Evolutionary conservation across 164 flowering plant species (phyloP).

Genomic region (Berberis thunbergii): DNA sequence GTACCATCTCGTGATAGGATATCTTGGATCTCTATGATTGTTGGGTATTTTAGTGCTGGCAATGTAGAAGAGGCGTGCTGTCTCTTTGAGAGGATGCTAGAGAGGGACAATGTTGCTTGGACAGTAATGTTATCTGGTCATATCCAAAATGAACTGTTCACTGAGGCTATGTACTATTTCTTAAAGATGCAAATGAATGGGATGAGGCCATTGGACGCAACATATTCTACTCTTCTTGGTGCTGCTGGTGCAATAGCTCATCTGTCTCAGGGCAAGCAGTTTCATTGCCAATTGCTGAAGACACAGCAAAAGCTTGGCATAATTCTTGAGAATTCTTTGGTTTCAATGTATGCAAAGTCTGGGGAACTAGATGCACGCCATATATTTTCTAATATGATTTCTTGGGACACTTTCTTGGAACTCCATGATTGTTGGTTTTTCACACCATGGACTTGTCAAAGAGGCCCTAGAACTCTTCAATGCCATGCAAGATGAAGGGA

Average conservation of each 20-base stretch:
- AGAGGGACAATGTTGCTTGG: constrained; percentile 50
- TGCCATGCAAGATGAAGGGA: constrained; percentile 26
- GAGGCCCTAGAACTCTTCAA: constrained; percentile 27
- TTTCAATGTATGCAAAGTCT: constrained; percentile 59
- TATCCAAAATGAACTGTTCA: constrained; percentile 41
- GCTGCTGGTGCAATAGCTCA: constrained; percentile 47
- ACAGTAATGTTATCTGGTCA: constrained; percentile 53
- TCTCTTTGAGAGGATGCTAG: constrained; percentile 42
- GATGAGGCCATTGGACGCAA: constrained; percentile 23
- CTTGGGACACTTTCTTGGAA: constrained; percentile 54
- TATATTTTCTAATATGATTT: constrained; percentile 28
- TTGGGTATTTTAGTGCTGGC: constrained; percentile 38
- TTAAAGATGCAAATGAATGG: constrained; percentile 29
- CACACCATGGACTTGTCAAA: constrained; percentile 32
- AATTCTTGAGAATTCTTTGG: constrained; percentile 36
- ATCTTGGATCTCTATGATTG: constrained; percentile 52
- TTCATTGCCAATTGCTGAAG: constrained; percentile 32
- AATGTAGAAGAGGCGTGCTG: constrained; percentile 32
- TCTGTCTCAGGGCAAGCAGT: constrained; percentile 40
- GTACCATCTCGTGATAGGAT: constrained; percentile 27
- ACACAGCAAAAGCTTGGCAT: constrained; percentile 19
- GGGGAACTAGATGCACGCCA: constrained; percentile 30
- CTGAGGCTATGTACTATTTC: constrained; percentile 29
- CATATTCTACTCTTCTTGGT: constrained; percentile 41
- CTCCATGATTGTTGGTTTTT: constrained; percentile 46